Conservation (phyloP, 1,284 basidiomycete species). For the Sutorius eximius region DNA sequence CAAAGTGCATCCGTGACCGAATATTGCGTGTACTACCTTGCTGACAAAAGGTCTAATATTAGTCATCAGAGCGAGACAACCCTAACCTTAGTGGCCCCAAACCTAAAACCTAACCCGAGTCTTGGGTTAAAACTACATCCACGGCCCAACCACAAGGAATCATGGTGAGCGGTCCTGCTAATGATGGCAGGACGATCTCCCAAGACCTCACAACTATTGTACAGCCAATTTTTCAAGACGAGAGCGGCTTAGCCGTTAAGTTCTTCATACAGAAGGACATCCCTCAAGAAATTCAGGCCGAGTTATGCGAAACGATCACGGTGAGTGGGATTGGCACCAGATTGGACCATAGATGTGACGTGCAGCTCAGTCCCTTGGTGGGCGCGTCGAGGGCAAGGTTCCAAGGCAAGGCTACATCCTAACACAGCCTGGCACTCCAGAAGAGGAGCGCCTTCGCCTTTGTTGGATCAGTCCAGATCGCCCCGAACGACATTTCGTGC, state of each 20-base stretch:
- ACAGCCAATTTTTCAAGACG: slow-evolving; percentile 67
- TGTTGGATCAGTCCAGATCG: slow-evolving; percentile 67
- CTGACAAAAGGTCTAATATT: background rate
- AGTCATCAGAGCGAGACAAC: slow-evolving; percentile 11
- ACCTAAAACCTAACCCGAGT: slow-evolving; percentile 36
- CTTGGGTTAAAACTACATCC: slow-evolving; percentile 27
- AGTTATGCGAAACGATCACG: slow-evolving; percentile 66
- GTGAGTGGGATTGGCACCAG: slow-evolving; percentile 36
- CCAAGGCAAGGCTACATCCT: slow-evolving; percentile 73
- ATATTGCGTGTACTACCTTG: background rate
- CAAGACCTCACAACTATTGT: slow-evolving; percentile 3
- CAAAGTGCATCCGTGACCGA: background rate
- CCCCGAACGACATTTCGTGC: slow-evolving; percentile 73
- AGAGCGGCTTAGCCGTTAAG: slow-evolving; percentile 63
- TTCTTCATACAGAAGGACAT: slow-evolving; percentile 81
- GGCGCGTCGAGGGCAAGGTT: slow-evolving; percentile 72
- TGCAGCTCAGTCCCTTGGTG: slow-evolving; percentile 56
- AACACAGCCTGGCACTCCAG: slow-evolving; percentile 61
- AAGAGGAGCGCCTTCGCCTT: slow-evolving; percentile 67
- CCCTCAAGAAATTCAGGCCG: slow-evolving; percentile 61
- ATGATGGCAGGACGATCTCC: background rate
- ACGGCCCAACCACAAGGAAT: background rate
- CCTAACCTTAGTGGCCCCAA: slow-evolving; percentile 26
- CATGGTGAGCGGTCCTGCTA: slow-evolving; percentile 27
- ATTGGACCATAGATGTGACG: slow-evolving; percentile 10